These are phyloP conservation scores for Geranomyces variabilis DNA, from an alignment of 192 early-diverging fungal species.

Conservation along the genomic window DNA sequence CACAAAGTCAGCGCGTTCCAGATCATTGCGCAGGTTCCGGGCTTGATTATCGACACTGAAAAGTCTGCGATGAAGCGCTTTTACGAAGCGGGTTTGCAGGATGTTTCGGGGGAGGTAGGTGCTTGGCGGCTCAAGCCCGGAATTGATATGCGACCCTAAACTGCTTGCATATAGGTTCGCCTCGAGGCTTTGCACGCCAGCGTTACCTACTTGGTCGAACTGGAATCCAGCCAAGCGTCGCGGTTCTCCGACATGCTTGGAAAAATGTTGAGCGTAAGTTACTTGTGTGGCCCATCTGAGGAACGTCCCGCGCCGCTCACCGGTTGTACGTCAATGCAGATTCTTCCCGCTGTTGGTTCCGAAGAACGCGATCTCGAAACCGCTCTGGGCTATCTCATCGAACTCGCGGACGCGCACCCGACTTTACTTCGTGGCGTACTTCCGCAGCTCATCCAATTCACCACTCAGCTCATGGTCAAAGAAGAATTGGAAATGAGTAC, in stretches of 20 bases:
- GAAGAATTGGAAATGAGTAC: slow-evolving; percentile 78
- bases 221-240: slow-evolving; percentile 56
- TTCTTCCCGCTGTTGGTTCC: slow-evolving; percentile 69
- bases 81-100: slow-evolving; percentile 73
- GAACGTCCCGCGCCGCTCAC: no score
- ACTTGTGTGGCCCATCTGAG: background rate
- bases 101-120: slow-evolving; percentile 14
- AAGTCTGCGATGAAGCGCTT: slow-evolving; percentile 70
- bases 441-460: slow-evolving; percentile 73
- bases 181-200: slow-evolving; percentile 50
- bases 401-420: slow-evolving; percentile 82
- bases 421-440: slow-evolving; percentile 84
- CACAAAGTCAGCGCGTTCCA: slow-evolving; percentile 89
- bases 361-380: slow-evolving; percentile 63
- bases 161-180: slow-evolving; percentile 35
- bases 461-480: slow-evolving; percentile 77
- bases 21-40: slow-evolving; percentile 83
- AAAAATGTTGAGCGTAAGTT: slow-evolving; percentile 75
- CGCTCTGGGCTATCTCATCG: slow-evolving; percentile 53
- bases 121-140: background rate
- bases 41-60: slow-evolving; percentile 74
- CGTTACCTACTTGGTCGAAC: slow-evolving; percentile 78
- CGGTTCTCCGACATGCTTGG: slow-evolving; percentile 73
- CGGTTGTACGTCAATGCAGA: slow-evolving; percentile 24
- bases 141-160: background rate